Percentiles rank a stretch among this genome's conserved stretches.
Conservation (phyloP, 176 grass and related monocot genomes). For the Areca catechu region DNA sequence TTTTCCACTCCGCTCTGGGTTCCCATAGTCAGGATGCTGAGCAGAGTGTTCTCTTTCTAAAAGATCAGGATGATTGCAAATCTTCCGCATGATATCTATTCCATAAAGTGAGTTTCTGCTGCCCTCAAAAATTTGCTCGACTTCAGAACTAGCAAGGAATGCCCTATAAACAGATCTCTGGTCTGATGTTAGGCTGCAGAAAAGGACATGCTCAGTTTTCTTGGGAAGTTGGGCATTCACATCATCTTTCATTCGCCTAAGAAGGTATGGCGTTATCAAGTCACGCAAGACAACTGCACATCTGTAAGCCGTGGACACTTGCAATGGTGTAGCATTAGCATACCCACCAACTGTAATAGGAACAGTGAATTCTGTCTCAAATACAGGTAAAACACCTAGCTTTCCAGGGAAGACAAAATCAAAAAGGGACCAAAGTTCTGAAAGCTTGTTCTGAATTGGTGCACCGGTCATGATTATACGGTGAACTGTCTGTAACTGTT, state of each 20-base stretch:
- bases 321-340: conserved; percentile 81
- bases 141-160: conserved; percentile 92
- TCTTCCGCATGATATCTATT: conserved; percentile 86
- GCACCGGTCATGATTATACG: conserved; percentile 93
- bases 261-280: conserved; percentile 88
- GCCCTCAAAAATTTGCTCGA: conserved; percentile 94
- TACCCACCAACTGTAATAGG: conserved; percentile 93
- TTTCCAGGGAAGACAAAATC: conserved; percentile 99
- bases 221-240: conserved; percentile 85
- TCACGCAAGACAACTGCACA: conserved; percentile 83
- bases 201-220: conserved; percentile 93
- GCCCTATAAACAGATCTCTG: conserved; percentile 61
- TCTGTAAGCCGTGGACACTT: conserved; percentile 90
- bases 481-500: conserved; percentile 84
- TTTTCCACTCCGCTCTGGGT: conserved; percentile 75
- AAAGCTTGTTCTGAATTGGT: conserved; percentile 94
- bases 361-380: conserved; percentile 85
- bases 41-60: conserved; percentile 77
- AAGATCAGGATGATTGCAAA: conserved; percentile 92
- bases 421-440: conserved; percentile 92
- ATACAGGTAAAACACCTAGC: conserved; percentile 81
- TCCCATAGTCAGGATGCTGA: conserved; percentile 82
- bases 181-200: conserved; percentile 69
- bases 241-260: conserved; percentile 95
- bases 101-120: conserved; percentile 78